Evolutionary conservation across 2,329 filamentous ascomycete genomes (phyloP).

Genomic region (Cercospora sp.): DNA sequence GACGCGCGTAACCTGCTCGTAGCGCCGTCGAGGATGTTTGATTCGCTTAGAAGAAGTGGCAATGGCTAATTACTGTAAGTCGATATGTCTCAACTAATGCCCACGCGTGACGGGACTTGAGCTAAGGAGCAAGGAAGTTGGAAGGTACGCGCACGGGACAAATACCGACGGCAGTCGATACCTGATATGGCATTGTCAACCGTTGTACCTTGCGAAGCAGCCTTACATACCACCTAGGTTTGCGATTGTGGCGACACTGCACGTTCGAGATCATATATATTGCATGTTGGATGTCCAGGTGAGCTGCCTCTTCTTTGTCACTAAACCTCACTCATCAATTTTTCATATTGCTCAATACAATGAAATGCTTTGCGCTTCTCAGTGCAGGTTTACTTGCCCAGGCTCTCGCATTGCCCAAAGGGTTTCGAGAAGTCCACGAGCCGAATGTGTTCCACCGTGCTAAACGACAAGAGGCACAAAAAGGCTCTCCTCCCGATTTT

Average conservation of each 20-base stretch:
- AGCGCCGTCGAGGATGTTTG: not conserved
- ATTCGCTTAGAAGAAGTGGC: not conserved
- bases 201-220: not conserved
- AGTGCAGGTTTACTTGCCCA: conserved; percentile 9
- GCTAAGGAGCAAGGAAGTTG: not conserved
- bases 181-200: not conserved
- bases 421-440: conserved; percentile 5
- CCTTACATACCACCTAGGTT: not conserved
- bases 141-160: not conserved
- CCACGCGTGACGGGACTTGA: not conserved
- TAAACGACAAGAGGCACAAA: conserved; percentile 14
- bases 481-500: conserved; percentile 23
- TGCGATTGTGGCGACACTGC: not conserved
- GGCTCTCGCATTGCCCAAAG: conserved; percentile 1
- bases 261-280: not conserved
- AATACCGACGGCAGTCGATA: not conserved
- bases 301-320: not conserved
- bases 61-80: not conserved
- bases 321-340: not conserved
- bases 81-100: not conserved
- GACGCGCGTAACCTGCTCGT: not conserved
- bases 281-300: not conserved
- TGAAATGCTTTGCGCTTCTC: not conserved
- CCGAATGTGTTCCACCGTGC: conserved; percentile 9
- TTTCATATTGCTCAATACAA: not conserved